Percentiles rank a stretch among this genome's conserved stretches.
phyloP scores from a whole-genome alignment of 176 grass and related monocot genomes.

The Saccharum officinarum region DNA sequence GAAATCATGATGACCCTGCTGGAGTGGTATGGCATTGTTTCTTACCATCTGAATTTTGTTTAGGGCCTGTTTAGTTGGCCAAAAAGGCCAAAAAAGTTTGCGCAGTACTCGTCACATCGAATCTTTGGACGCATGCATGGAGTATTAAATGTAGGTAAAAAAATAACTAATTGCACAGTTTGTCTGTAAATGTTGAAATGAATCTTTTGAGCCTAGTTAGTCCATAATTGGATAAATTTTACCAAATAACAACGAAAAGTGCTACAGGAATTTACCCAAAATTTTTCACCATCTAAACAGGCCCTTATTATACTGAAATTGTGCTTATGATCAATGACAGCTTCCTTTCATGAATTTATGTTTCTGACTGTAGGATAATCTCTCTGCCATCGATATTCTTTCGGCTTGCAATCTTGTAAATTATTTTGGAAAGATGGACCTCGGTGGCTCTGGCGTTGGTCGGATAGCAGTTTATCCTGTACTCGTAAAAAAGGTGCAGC shows the following conservation, averaged over 20 bases:
- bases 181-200: too few species aligned
- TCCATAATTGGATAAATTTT: too few species aligned
- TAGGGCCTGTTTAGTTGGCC: too few species aligned
- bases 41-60: background rate
- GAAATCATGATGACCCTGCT: constrained; percentile 80
- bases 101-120: too few species aligned
- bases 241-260: too few species aligned
- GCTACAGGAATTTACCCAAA: too few species aligned
- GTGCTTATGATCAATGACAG: background rate
- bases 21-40: constrained; percentile 68
- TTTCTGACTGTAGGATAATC: constrained; percentile 74
- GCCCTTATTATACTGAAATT: background rate
- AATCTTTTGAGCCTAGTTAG: too few species aligned
- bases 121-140: too few species aligned
- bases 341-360: constrained; percentile 3
- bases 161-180: too few species aligned
- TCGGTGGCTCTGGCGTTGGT: constrained; percentile 86
- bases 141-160: too few species aligned
- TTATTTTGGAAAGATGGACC: constrained; percentile 98
- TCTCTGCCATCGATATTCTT: constrained; percentile 94
- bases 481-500: constrained; percentile 77
- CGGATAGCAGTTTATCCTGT: constrained; percentile 81
- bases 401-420: constrained; percentile 97
- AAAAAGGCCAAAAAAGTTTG: too few species aligned
- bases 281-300: too few species aligned